Evolutionary conservation across 768 basidiomycete species (phyloP).

Genomic region (Pholiota conissans): DNA sequence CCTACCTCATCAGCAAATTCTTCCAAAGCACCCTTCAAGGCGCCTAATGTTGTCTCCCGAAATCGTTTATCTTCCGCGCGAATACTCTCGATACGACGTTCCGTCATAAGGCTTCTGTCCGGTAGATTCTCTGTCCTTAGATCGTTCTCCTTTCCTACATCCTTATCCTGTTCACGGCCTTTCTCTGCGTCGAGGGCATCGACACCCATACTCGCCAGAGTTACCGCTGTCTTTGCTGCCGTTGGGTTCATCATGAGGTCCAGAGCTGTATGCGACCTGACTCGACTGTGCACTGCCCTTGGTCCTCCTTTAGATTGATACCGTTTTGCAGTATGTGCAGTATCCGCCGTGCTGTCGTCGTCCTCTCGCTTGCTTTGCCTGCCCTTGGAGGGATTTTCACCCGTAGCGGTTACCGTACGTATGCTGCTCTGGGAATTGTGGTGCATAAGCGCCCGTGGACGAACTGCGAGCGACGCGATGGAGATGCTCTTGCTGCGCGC

Average conservation of each 20-base stretch:
- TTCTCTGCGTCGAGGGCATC: background rate
- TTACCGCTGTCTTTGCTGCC: background rate
- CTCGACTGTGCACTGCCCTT: background rate
- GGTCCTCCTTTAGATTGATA: background rate
- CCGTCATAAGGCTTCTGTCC: conserved; percentile 19
- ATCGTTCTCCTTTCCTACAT: conserved; percentile 10
- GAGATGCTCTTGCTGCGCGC: conserved; percentile 66
- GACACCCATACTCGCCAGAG: background rate
- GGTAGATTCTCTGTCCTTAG: too few species aligned
- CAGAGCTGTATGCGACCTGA: background rate
- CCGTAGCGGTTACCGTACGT: conserved; percentile 60
- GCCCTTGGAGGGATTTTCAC: background rate
- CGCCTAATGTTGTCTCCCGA: conserved; percentile 56
- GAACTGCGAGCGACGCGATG: conserved; percentile 57
- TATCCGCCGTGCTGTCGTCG: background rate
- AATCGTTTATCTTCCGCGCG: conserved; percentile 49
- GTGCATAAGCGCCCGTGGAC: conserved; percentile 29
- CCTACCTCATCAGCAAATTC: conserved; percentile 61
- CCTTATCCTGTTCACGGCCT: background rate
- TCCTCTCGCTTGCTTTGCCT: conserved; percentile 22
- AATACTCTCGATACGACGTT: conserved; percentile 43
- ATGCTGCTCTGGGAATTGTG: conserved; percentile 67
- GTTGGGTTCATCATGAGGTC: background rate
- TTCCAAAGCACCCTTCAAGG: conserved; percentile 56
- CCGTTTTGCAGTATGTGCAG: background rate